Percentiles rank a stretch among this genome's conserved stretches.
phyloP scores from a whole-genome alignment of 164 flowering plant species.

The Litsea cubeba region DNA sequence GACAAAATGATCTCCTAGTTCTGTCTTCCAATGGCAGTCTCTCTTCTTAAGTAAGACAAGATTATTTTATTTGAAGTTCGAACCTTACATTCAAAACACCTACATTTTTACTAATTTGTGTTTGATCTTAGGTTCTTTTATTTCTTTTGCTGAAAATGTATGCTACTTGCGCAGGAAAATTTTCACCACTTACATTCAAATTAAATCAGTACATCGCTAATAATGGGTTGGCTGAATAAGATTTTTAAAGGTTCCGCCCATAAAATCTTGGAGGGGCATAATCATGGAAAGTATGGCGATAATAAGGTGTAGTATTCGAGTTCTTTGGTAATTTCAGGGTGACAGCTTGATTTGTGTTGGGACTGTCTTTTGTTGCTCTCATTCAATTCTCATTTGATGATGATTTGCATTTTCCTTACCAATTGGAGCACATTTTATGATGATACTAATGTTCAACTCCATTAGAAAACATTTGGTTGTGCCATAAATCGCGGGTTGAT shows the following conservation, averaged over 20 bases:
- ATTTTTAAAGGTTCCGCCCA: slow-evolving; percentile 25
- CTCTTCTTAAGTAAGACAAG: neutral
- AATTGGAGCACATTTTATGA: neutral
- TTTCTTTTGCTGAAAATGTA: neutral
- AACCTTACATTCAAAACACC: neutral
- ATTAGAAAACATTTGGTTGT: neutral
- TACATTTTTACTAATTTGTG: too few species aligned
- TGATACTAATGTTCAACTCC: neutral
- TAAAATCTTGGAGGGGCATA: slow-evolving; percentile 17
- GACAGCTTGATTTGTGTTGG: neutral
- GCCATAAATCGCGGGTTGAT: neutral
- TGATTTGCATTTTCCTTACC: neutral
- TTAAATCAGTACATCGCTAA: slow-evolving; percentile 22
- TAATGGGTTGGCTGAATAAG: slow-evolving; percentile 83
- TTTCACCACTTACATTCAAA: slow-evolving; percentile 26
- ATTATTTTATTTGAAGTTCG: neutral
- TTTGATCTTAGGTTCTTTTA: neutral
- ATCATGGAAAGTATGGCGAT: slow-evolving; percentile 45
- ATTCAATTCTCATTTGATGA: neutral
- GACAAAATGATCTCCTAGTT: neutral
- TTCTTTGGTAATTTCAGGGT: slow-evolving; percentile 33
- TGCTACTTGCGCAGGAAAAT: slow-evolving; percentile 20
- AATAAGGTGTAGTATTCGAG: slow-evolving; percentile 37
- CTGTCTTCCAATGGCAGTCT: neutral
- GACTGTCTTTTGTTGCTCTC: neutral